Base-by-base conservation (phyloP, 2,329 filamentous ascomycete species). In the Clathrospora elynae region DNA sequence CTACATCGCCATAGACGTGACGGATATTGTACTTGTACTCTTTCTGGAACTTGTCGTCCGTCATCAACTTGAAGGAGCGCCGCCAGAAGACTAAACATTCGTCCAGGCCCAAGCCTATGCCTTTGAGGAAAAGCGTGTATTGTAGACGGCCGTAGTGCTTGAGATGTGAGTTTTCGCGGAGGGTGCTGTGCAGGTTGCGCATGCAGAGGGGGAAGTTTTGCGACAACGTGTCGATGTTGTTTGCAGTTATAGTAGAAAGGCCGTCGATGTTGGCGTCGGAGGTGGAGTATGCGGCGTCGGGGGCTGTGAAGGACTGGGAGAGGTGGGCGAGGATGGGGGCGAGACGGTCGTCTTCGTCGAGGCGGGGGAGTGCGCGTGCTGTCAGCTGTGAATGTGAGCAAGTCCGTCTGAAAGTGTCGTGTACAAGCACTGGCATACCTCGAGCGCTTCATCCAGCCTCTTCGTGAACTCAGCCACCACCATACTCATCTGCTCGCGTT, bases 11-110 rank as follows among this genome's bases (percentile, higher is more conserved):
- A 68, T 97, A 99, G 1, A 79, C 72, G 78, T 99, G 92, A n/a
- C 91, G 87, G 44, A 97, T 83, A 68, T 99, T 97, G 79, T 99
- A 99, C 30, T 88, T 82, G 74, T 99, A 97, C 67, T 96, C 90
- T 66, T 96, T 97, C 73, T 95, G 95, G 79, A 97, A 99, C 23
- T 86, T 86, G 62, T 97, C 92, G 62, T 97, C 93, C 0, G 88
- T 91, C 53, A 95, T 83, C 55, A 90, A 87, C 67, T 84, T 84
- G 80, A 99, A 97, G 18, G 81, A 78, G 50, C 83, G 81, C 8
- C 93, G 85, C 93, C 93, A 99, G 76, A 99, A 99, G 9, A 90
- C 59, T 16, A 99, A 80, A 58, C 84, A 90, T 71, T 99, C 92
- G 63, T 96, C 90, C n/a, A 99, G 76, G 51, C 82, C 90, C 18